phyloP scores from a whole-genome alignment of 768 basidiomycete genomes.

The Thelephora ganbajun region DNA sequence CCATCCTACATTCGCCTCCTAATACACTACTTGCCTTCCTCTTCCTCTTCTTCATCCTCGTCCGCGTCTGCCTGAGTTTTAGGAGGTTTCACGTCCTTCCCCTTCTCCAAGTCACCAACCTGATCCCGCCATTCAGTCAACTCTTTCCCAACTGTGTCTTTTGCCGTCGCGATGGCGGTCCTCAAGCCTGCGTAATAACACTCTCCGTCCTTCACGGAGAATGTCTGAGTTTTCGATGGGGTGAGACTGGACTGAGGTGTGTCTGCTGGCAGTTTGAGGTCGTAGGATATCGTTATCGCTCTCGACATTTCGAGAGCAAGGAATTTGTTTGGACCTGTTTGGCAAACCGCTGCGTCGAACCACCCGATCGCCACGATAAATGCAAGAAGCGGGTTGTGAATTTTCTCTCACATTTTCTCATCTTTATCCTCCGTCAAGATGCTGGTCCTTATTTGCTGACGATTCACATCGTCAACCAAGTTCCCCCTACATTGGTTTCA shows the following conservation, averaged over 20 bases:
- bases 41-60: slow-evolving; percentile 33
- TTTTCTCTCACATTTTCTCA: slow-evolving; percentile 2
- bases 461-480: slow-evolving; percentile 28
- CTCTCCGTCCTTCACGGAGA: slow-evolving; percentile 11
- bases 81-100: slow-evolving; percentile 37
- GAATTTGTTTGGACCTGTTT: too few species aligned
- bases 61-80: slow-evolving; percentile 28
- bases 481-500: slow-evolving; percentile 15
- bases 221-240: slow-evolving; percentile 12
- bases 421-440: slow-evolving; percentile 18
- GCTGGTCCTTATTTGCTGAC: slow-evolving; percentile 40
- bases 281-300: slow-evolving; percentile 26
- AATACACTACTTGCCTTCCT: slow-evolving; percentile 10
- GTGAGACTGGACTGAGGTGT: slow-evolving; percentile 11
- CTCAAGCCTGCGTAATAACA: slow-evolving; percentile 38
- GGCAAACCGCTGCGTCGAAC: too few species aligned
- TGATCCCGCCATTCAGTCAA: slow-evolving; percentile 65
- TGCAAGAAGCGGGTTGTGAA: neutral
- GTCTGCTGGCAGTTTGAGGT: slow-evolving; percentile 27
- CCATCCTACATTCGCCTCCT: neutral
- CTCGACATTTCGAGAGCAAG: too few species aligned
- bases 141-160: slow-evolving; percentile 44
- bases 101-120: slow-evolving; percentile 49
- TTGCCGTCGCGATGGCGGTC: slow-evolving; percentile 36
- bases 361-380: too few species aligned